Evolutionary conservation across 164 flowering plant genomes (phyloP).

Genomic region (Macadamia integrifolia): DNA sequence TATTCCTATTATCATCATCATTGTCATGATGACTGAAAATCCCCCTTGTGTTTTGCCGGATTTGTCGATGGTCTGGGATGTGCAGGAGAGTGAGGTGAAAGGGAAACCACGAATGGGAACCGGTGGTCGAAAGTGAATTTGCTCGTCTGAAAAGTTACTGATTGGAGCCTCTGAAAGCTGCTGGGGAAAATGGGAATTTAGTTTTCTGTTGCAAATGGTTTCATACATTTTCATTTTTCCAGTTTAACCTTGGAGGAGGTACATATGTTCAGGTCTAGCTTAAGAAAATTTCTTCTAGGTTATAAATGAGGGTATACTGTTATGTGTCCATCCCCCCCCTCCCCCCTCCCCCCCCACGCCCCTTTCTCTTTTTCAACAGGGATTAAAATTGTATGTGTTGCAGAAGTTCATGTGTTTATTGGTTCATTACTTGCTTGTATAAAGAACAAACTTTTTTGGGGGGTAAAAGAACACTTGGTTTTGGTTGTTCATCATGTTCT

Average conservation of each 20-base stretch:
- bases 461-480: too few species aligned
- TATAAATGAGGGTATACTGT: background rate
- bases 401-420: background rate
- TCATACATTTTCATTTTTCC: background rate
- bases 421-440: background rate
- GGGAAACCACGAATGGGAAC: conserved; percentile 58
- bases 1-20: too few species aligned
- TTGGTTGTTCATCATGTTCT: too few species aligned
- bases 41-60: too few species aligned
- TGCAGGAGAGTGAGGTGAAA: conserved; percentile 79
- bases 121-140: conserved; percentile 49
- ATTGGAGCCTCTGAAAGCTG: too few species aligned
- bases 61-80: background rate
- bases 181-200: too few species aligned
- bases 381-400: background rate
- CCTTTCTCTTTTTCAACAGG: background rate
- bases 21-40: too few species aligned
- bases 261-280: background rate
- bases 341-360: too few species aligned
- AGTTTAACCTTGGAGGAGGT: background rate
- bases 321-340: background rate
- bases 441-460: conserved; percentile 33
- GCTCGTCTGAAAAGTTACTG: background rate
- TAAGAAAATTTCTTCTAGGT: too few species aligned
- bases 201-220: background rate